Conservation (phyloP, 306 rosid species). For the Canavalia ensiformis region DNA sequence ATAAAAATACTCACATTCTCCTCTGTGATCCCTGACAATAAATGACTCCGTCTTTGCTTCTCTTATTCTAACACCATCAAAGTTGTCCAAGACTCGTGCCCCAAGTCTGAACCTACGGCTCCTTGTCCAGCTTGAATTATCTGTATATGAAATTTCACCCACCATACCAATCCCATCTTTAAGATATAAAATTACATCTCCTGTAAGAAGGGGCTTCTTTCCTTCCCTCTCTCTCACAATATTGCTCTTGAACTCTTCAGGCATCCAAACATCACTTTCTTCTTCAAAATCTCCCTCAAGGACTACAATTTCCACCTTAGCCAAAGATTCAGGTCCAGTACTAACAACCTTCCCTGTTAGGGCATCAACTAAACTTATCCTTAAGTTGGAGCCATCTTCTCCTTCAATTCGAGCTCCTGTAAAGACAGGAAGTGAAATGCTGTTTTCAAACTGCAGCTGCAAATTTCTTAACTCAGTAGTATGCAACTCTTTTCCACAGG, state of each 20-base stretch:
- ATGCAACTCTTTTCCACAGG: constrained; percentile 66
- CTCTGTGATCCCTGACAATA: constrained; percentile 95
- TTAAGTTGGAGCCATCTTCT: constrained; percentile 74
- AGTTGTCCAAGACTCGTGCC: constrained; percentile 79
- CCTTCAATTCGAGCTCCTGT: constrained; percentile 99
- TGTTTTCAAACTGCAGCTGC: constrained; percentile 76
- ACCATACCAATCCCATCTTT: constrained; percentile 79
- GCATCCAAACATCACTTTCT: constrained; percentile 79
- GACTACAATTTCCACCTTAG: constrained; percentile 93
- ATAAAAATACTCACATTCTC: constrained; percentile 88
- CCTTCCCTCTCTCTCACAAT: constrained; percentile 96
- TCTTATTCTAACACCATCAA: constrained; percentile 72
- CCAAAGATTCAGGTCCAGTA: constrained; percentile 83
- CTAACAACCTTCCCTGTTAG: constrained; percentile 63
- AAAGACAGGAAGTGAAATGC: constrained; percentile 87
- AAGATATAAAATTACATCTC: constrained; percentile 82
- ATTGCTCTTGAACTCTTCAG: constrained; percentile 88
- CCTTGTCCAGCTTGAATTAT: constrained; percentile 99
- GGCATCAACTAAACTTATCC: constrained; percentile 75
- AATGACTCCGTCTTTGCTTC: constrained; percentile 95
- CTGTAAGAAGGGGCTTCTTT: constrained; percentile 92
- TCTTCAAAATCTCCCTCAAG: constrained; percentile 99
- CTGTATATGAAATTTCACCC: constrained; percentile 90
- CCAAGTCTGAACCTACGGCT: constrained; percentile 97
- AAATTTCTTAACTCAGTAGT: constrained; percentile 68